Evolutionary conservation across 805 yeast genomes (phyloP).

Genomic region (Dipodascopsis tothii): DNA sequence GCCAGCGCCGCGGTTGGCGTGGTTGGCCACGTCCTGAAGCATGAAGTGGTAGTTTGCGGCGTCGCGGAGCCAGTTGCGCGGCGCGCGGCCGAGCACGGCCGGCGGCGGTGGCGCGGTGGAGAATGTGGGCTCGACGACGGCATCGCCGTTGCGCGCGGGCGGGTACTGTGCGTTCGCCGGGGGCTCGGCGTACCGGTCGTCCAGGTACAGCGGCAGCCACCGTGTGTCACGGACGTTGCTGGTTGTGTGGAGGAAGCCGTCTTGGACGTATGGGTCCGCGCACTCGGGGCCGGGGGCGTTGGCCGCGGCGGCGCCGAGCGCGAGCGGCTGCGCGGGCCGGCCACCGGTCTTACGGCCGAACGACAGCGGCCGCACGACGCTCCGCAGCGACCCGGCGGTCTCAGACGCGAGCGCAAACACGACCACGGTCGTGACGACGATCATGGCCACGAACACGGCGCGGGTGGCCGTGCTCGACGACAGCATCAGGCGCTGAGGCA

Average conservation of each 20-base stretch:
- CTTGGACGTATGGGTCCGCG: conserved; percentile 11
- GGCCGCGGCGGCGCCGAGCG: too few species aligned
- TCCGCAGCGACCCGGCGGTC: too few species aligned
- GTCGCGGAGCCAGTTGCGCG: conserved; percentile 15
- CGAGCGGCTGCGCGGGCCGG: too few species aligned
- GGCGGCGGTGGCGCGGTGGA: conserved; percentile 9
- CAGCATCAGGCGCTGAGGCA: too few species aligned
- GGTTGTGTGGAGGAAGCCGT: conserved; percentile 9
- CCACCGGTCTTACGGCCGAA: too few species aligned
- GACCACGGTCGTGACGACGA: too few species aligned
- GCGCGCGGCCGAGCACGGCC: conserved; percentile 2
- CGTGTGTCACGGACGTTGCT: conserved; percentile 3
- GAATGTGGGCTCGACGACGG: conserved; percentile 7
- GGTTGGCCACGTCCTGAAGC: not conserved
- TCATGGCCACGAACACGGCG: too few species aligned
- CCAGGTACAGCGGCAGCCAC: conserved; percentile 11
- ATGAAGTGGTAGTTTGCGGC: conserved; percentile 2
- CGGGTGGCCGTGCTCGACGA: too few species aligned
- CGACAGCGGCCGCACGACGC: too few species aligned
- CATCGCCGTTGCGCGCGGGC: conserved; percentile 1
- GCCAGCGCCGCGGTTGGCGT: not conserved
- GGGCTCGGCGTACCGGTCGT: conserved; percentile 2
- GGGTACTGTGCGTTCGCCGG: conserved; percentile 17
- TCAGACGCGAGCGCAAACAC: too few species aligned
- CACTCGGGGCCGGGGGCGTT: not conserved